Conservation (phyloP, 2,329 filamentous ascomycete species). For the Scedosporium aurantiacum region DNA sequence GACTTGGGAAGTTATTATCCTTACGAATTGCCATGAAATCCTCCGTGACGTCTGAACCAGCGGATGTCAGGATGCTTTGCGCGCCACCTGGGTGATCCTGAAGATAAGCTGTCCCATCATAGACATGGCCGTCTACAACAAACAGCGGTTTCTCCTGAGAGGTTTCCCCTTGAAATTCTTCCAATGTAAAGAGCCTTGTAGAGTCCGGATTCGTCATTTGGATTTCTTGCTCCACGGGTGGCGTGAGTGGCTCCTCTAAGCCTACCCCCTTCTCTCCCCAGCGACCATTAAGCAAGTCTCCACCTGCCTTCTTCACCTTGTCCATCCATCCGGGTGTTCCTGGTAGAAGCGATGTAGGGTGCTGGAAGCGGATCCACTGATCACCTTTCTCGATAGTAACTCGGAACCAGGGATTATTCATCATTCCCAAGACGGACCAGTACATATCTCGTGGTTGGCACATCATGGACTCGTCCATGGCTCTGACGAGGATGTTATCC, state of each 20-base stretch:
- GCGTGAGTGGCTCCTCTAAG: conserved; percentile 23
- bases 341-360: conserved; percentile 66
- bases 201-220: conserved; percentile 65
- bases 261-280: conserved; percentile 58
- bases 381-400: conserved; percentile 62
- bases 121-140: conserved; percentile 77
- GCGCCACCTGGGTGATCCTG: conserved; percentile 78
- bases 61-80: conserved; percentile 70
- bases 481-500: conserved; percentile 67
- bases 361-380: conserved; percentile 63
- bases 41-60: conserved; percentile 72
- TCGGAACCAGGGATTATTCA: conserved; percentile 94
- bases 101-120: conserved; percentile 72
- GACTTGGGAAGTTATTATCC: not conserved
- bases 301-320: conserved; percentile 69
- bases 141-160: conserved; percentile 37
- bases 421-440: conserved; percentile 92
- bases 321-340: conserved; percentile 78
- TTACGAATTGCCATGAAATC: conserved; percentile 76
- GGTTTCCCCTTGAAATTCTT: conserved; percentile 57
- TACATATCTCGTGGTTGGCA: conserved; percentile 88
- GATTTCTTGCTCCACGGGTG: conserved; percentile 52
- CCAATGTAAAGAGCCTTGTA: conserved; percentile 51
- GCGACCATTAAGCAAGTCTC: conserved; percentile 67
- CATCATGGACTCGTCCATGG: conserved; percentile 85